These are phyloP conservation scores for Aspergillus fischeri DNA, from an alignment of 2,329 filamentous ascomycete species.

Conservation along the genomic window DNA sequence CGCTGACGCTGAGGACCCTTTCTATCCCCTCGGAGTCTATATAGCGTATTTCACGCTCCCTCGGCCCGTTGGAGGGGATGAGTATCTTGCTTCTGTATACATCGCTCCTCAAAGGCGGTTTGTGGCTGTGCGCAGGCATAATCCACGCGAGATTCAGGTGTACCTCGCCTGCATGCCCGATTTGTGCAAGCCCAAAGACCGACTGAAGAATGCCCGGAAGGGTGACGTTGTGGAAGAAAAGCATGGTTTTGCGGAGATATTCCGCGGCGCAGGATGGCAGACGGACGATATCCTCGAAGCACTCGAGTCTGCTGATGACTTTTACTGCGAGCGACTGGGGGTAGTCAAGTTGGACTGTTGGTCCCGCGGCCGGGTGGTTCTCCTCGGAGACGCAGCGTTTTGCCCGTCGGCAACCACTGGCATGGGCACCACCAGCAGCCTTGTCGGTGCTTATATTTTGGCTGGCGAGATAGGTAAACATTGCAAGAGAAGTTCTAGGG, in stretches of 20 bases:
- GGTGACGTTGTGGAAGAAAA: constrained; percentile 40
- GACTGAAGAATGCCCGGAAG: constrained; percentile 23
- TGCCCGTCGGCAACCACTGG: constrained; percentile 29
- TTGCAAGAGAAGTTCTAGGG: constrained; percentile 14
- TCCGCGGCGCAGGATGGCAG: constrained; percentile 46
- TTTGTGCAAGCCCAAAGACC: constrained; percentile 20
- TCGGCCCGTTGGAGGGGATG: constrained; percentile 24
- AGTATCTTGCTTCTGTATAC: constrained; percentile 36
- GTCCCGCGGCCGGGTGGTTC: constrained; percentile 42
- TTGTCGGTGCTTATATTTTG: constrained; percentile 50
- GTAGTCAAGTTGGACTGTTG: constrained; percentile 45
- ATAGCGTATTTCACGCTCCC: constrained; percentile 38
- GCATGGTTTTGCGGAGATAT: constrained; percentile 35
- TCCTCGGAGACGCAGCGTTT: constrained; percentile 41
- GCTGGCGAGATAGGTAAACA: constrained; percentile 45
- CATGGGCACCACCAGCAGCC: constrained; percentile 29
- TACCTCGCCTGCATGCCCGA: constrained; percentile 32
- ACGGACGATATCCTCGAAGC: constrained; percentile 40
- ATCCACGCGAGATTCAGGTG: constrained; percentile 34
- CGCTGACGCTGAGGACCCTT: constrained; percentile 12
- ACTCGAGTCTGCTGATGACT: constrained; percentile 41
- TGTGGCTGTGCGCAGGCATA: constrained; percentile 42
- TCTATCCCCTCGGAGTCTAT: constrained; percentile 24
- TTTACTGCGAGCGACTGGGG: constrained; percentile 45
- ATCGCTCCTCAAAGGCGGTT: constrained; percentile 32